phyloP scores from a whole-genome alignment of 2,329 filamentous ascomycete species.

The Pestalotiopsis sp. region DNA sequence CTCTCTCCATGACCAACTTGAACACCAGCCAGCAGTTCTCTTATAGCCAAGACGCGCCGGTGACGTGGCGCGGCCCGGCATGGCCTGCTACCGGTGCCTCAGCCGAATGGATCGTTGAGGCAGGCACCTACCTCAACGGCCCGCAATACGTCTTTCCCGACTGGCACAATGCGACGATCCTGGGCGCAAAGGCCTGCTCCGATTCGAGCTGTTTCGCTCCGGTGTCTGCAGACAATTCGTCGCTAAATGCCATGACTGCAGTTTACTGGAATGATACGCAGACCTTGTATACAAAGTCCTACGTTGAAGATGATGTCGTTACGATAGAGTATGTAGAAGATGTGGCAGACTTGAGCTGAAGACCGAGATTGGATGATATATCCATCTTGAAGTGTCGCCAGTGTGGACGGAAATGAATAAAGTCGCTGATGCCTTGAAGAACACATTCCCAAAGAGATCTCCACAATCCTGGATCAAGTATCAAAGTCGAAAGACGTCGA shows the following conservation, averaged over 20 bases:
- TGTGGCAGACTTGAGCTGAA: background rate
- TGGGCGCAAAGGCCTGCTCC: background rate
- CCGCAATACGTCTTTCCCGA: constrained; percentile 4
- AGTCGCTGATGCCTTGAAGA: too few species aligned
- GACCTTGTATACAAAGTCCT: constrained; percentile 3
- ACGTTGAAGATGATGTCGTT: background rate
- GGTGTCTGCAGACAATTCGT: background rate
- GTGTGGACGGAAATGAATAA: too few species aligned
- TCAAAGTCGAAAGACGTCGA: constrained; percentile 28
- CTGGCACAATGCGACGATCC: background rate
- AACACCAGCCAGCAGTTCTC: constrained; percentile 7
- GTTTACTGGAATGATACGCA: constrained; percentile 6
- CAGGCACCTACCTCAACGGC: constrained; percentile 6
- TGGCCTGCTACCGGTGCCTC: background rate
- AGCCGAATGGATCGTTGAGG: constrained; percentile 3
- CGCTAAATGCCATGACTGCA: constrained; percentile 7
- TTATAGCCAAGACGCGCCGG: background rate
- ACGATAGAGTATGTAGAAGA: constrained; percentile 5
- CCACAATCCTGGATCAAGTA: background rate
- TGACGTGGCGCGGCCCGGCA: background rate
- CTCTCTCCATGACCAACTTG: constrained; percentile 2
- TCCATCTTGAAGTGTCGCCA: too few species aligned
- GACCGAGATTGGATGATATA: background rate
- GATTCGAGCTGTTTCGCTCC: background rate
- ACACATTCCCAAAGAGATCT: background rate